Percentiles rank a stretch among this genome's conserved stretches.
Evolutionary conservation across 371 early-diverging fungal genomes (phyloP).

Genomic region (Chytridiales sp.): DNA sequence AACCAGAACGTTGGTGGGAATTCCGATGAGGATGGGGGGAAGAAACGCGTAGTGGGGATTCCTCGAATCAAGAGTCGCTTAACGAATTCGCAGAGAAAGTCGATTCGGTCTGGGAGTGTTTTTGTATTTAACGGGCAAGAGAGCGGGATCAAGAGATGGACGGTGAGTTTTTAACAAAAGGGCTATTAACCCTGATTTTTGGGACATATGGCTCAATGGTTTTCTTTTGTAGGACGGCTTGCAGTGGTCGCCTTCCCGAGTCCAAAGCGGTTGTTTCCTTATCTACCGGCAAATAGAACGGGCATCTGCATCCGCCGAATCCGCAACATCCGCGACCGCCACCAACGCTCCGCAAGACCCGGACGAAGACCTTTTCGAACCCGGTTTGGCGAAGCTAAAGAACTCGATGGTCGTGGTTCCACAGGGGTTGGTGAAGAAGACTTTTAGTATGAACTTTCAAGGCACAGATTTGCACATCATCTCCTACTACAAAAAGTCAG

Average conservation of each 20-base stretch:
- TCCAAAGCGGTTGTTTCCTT: slow-evolving; percentile 28
- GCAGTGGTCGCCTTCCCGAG: slow-evolving; percentile 78
- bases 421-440: slow-evolving; percentile 15
- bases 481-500: slow-evolving; percentile 10
- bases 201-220: too few species aligned
- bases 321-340: too few species aligned
- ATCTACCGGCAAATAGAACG: slow-evolving; percentile 22
- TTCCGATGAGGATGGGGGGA: too few species aligned
- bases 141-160: slow-evolving; percentile 84
- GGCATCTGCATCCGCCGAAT: too few species aligned
- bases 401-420: slow-evolving; percentile 5
- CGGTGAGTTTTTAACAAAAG: slow-evolving; percentile 70
- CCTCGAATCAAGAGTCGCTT: slow-evolving; percentile 68
- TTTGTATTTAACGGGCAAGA: slow-evolving; percentile 84
- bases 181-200: too few species aligned
- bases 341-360: background rate
- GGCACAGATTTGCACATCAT: slow-evolving; percentile 8
- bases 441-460: background rate
- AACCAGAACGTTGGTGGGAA: too few species aligned
- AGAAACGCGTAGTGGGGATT: too few species aligned
- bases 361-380: slow-evolving; percentile 2
- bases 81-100: slow-evolving; percentile 65
- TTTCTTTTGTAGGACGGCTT: slow-evolving; percentile 7
- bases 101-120: slow-evolving; percentile 77
- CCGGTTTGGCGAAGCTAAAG: slow-evolving; percentile 7